Evolutionary conservation across 1,139 yeast genomes (phyloP).

Genomic region (Yamadazyma buinensis): DNA sequence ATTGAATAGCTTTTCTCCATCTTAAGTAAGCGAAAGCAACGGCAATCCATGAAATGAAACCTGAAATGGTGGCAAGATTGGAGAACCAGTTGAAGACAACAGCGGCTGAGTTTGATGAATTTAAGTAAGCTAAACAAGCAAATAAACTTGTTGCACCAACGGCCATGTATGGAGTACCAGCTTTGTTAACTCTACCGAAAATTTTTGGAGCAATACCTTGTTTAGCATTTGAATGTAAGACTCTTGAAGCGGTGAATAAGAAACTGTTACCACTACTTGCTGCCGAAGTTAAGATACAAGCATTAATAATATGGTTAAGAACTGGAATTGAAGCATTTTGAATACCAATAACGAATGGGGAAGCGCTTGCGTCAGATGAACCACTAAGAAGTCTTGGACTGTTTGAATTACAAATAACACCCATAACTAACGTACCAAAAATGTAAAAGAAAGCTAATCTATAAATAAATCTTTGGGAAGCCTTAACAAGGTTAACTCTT

Average conservation of each 20-base stretch:
- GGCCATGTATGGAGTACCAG: slow-evolving; percentile 61
- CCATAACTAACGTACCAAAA: slow-evolving; percentile 43
- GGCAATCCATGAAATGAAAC: slow-evolving; percentile 64
- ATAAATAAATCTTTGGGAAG: slow-evolving; percentile 43
- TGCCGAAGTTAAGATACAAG: slow-evolving; percentile 63
- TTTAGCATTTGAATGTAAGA: slow-evolving; percentile 58
- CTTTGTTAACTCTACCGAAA: slow-evolving; percentile 52
- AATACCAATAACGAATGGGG: slow-evolving; percentile 49
- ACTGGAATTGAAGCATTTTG: slow-evolving; percentile 59
- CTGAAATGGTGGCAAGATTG: slow-evolving; percentile 68
- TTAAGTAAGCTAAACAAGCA: slow-evolving; percentile 59
- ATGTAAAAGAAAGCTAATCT: slow-evolving; percentile 48
- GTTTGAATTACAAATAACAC: slow-evolving; percentile 39
- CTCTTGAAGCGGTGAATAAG: slow-evolving; percentile 67
- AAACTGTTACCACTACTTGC: slow-evolving; percentile 74
- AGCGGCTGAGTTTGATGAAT: slow-evolving; percentile 50
- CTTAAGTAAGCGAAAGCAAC: slow-evolving; percentile 44
- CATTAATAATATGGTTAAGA: slow-evolving; percentile 65
- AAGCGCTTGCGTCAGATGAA: slow-evolving; percentile 41
- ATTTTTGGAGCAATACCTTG: slow-evolving; percentile 62
- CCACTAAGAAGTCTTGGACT: slow-evolving; percentile 33
- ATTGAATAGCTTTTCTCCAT: slow-evolving; percentile 51
- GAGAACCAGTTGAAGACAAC: slow-evolving; percentile 64
- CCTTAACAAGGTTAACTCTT: slow-evolving; percentile 42
- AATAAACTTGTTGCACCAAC: slow-evolving; percentile 28